These are phyloP conservation scores for Citropsis articulata DNA, from an alignment of 345 rosid genomes.

Conservation along the genomic window DNA sequence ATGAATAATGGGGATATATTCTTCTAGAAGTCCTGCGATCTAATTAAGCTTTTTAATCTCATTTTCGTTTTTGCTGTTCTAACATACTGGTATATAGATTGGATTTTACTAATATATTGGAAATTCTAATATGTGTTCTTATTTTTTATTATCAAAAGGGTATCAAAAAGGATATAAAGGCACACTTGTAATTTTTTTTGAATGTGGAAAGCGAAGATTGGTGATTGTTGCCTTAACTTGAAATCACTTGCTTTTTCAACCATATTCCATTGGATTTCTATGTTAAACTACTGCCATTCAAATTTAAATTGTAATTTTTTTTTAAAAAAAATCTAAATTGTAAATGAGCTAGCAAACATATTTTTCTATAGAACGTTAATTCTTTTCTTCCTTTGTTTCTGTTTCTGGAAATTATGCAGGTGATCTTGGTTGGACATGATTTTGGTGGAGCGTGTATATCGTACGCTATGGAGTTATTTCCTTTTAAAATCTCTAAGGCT, in stretches of 20 bases:
- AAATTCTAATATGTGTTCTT: background rate
- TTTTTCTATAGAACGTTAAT: background rate
- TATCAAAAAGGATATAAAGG: background rate
- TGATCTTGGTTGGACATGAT: constrained; percentile 91
- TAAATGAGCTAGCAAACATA: background rate
- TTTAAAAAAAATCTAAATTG: background rate
- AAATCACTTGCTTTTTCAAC: background rate
- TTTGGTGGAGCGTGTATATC: constrained; percentile 92
- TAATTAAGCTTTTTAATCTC: constrained; percentile 1
- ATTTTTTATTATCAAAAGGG: background rate
- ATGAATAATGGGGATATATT: background rate
- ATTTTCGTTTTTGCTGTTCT: background rate
- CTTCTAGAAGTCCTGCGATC: background rate
- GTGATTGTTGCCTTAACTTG: constrained; percentile 1
- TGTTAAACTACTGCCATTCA: background rate
- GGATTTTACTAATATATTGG: background rate
- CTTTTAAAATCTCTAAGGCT: constrained; percentile 68
- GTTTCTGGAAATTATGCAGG: constrained; percentile 44
- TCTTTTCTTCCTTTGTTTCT: background rate
- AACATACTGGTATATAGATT: background rate
- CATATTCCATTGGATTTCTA: background rate
- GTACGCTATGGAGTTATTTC: constrained; percentile 84
- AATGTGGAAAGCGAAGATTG: background rate
- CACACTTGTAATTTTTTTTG: background rate
- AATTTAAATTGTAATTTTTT: background rate